These are phyloP conservation scores for Blakeslea trispora DNA, from an alignment of 371 early-diverging fungal species.

Conservation along the genomic window DNA sequence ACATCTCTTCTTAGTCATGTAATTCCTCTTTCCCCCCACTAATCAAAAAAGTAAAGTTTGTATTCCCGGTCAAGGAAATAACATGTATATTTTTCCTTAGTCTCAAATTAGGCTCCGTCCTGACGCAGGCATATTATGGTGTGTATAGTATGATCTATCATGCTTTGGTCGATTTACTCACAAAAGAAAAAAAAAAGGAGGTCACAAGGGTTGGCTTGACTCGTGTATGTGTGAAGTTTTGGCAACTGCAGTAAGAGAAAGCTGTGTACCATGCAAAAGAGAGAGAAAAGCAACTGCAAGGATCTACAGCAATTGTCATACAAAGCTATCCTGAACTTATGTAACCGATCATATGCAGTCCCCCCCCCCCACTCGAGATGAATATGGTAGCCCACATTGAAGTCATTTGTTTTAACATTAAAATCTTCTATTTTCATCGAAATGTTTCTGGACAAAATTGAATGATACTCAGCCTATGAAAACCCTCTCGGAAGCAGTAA, in stretches of 20 bases:
- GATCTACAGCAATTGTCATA: constrained; percentile 7
- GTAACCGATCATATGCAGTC: constrained; percentile 22
- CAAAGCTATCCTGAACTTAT: constrained; percentile 12
- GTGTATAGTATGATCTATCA: constrained; percentile 79
- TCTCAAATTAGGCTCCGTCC: constrained; percentile 80
- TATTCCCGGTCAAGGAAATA: constrained; percentile 89
- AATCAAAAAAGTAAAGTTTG: constrained; percentile 55
- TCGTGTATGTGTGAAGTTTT: constrained; percentile 86
- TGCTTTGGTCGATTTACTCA: constrained; percentile 72
- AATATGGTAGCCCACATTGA: constrained; percentile 11
- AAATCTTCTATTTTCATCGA: background rate
- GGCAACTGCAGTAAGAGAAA: constrained; percentile 70
- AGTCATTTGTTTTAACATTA: background rate
- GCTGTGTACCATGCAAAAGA: too few relatives aligned
- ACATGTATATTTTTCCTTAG: constrained; percentile 92
- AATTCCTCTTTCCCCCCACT: too few relatives aligned
- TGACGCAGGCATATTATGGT: constrained; percentile 64
- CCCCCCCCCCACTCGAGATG: constrained; percentile 7
- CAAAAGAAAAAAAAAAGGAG: constrained; percentile 67
- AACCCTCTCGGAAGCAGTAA: too few relatives aligned
- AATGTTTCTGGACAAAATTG: background rate
- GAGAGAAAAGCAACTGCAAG: constrained; percentile 45
- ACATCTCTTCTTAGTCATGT: constrained; percentile 88
- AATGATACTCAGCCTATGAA: constrained; percentile 5
- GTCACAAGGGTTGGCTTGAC: constrained; percentile 67